These are phyloP conservation scores for Magnaporthales sp. DNA, from an alignment of 2,329 filamentous ascomycete genomes.

Conservation along the genomic window DNA sequence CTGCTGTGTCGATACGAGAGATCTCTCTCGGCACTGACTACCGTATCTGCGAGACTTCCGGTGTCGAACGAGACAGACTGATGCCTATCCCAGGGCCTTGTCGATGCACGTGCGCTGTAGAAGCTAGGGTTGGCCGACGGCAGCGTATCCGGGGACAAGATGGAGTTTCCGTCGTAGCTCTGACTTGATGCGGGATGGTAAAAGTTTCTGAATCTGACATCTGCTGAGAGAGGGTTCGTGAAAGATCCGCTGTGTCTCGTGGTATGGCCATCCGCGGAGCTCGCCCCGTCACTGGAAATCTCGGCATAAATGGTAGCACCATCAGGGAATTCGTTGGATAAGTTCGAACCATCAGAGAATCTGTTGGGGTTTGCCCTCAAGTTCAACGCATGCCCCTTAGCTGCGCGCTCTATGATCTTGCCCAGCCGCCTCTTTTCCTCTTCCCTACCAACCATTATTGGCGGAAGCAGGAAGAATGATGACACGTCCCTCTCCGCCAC, in stretches of 20 bases:
- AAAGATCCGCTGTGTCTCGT: conserved; percentile 41
- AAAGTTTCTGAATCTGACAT: conserved; percentile 29
- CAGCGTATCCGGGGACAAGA: conserved; percentile 36
- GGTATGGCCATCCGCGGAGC: conserved; percentile 41
- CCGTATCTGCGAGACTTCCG: conserved; percentile 35
- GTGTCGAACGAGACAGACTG: conserved; percentile 41
- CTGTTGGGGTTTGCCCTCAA: conserved; percentile 32
- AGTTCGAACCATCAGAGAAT: conserved; percentile 43
- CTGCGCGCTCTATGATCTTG: conserved; percentile 67
- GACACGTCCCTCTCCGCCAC: conserved; percentile 82
- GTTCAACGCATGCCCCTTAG: conserved; percentile 50
- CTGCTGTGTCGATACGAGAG: conserved; percentile 29
- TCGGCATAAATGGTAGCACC: conserved; percentile 26
- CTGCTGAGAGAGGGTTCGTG: conserved; percentile 32
- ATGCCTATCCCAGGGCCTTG: conserved; percentile 42
- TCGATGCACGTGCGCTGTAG: conserved; percentile 23
- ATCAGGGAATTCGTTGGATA: conserved; percentile 41
- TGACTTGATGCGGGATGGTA: conserved; percentile 31
- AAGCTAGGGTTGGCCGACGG: conserved; percentile 35
- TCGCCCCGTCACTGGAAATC: conserved; percentile 48
- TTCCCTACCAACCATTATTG: conserved; percentile 70
- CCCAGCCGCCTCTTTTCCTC: conserved; percentile 63
- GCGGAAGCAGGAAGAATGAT: conserved; percentile 83
- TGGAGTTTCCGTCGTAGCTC: conserved; percentile 33
- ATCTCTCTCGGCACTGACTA: conserved; percentile 29